Percentiles rank a stretch among this genome's conserved stretches.
These are phyloP conservation scores for Celoporthe dispersa DNA, from an alignment of 2,329 filamentous ascomycete genomes.

Conservation along the genomic window DNA sequence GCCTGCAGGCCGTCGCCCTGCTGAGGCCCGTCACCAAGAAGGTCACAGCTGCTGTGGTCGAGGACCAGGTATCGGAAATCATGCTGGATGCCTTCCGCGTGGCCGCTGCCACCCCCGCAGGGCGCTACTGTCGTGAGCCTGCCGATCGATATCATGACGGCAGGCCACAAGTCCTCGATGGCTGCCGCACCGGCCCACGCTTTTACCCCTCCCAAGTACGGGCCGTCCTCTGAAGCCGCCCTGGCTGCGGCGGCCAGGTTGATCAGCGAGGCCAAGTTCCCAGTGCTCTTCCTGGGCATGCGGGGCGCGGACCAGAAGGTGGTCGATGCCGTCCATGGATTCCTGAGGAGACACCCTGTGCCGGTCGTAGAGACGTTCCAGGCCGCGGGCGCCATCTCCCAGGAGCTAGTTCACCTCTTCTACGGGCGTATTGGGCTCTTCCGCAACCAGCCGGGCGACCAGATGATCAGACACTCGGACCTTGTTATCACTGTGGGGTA, in stretches of 20 bases:
- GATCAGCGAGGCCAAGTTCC: slow-evolving; percentile 42
- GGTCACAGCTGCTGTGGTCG: slow-evolving; percentile 46
- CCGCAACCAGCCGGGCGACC: slow-evolving; percentile 53
- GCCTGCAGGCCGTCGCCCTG: slow-evolving; percentile 49
- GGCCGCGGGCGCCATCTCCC: slow-evolving; percentile 50
- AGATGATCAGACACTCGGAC: slow-evolving; percentile 47
- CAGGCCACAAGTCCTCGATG: slow-evolving; percentile 40
- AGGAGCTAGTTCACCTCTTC: slow-evolving; percentile 49
- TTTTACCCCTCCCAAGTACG: slow-evolving; percentile 47
- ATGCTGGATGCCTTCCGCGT: slow-evolving; percentile 50
- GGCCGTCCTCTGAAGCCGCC: slow-evolving; percentile 41
- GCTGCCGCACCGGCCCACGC: slow-evolving; percentile 44
- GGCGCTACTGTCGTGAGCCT: slow-evolving; percentile 49
- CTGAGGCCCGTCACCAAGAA: slow-evolving; percentile 49
- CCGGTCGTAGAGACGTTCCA: slow-evolving; percentile 56
- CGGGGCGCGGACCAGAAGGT: slow-evolving; percentile 46
- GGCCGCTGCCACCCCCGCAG: slow-evolving; percentile 45
- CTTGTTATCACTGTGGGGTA: slow-evolving; percentile 51
- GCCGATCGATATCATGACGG: slow-evolving; percentile 49
- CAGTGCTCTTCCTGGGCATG: slow-evolving; percentile 51
- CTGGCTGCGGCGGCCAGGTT: slow-evolving; percentile 41
- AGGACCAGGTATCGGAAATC: slow-evolving; percentile 53
- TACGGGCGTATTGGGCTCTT: slow-evolving; percentile 53
- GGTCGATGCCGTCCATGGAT: slow-evolving; percentile 46
- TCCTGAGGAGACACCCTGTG: slow-evolving; percentile 46